Evolutionary conservation across 169 alveolate genomes (phyloP).

Genomic region (Eimeria praecox): DNA sequence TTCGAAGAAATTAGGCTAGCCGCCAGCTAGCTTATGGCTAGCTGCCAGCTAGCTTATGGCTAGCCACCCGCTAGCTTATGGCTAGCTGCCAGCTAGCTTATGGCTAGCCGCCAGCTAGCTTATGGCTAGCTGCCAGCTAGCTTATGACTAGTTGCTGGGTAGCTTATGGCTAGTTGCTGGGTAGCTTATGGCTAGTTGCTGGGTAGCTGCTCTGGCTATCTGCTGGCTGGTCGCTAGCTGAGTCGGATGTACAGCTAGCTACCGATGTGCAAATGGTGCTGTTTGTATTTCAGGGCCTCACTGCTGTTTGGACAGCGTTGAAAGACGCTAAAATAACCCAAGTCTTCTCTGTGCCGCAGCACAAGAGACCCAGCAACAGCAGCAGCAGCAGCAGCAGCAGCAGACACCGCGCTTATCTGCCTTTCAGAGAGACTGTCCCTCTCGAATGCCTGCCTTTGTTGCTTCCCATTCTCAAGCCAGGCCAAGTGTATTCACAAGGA

Average conservation of each 20-base stretch:
- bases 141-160: not conserved
- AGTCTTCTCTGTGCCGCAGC: slow-evolving; percentile 62
- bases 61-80: not conserved
- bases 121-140: not conserved
- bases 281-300: slow-evolving; percentile 63
- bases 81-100: too few species aligned
- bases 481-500: slow-evolving; percentile 3
- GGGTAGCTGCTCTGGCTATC: not conserved
- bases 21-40: not conserved
- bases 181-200: not conserved
- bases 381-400: slow-evolving; percentile 68
- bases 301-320: slow-evolving; percentile 79
- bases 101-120: too few species aligned
- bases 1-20: not conserved
- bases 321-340: slow-evolving; percentile 31
- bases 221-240: not conserved
- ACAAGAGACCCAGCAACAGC: slow-evolving; percentile 46
- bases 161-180: not conserved
- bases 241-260: not conserved
- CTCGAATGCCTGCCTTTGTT: slow-evolving; percentile 60
- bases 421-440: slow-evolving; percentile 35
- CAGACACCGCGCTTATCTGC: slow-evolving; percentile 59
- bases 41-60: not conserved
- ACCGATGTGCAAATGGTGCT: not conserved
- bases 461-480: slow-evolving; percentile 36